A percentile compares a stretch with the other conserved stretches of the same genome.
Evolutionary conservation across 1,139 yeast species (phyloP).

Genomic region (Casaregolazyma suthepensis): DNA sequence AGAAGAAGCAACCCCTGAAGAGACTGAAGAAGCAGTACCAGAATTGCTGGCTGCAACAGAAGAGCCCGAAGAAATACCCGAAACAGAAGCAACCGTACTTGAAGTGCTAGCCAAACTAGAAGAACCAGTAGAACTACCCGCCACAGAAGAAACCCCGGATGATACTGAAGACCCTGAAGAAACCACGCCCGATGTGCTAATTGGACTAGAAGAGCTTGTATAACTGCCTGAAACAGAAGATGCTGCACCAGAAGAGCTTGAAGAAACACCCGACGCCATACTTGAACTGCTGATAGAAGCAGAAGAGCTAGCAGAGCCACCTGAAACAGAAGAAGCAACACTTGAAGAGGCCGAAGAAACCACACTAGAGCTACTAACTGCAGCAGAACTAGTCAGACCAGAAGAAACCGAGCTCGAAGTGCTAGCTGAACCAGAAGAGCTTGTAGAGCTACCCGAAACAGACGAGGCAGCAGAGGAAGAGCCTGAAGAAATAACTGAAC

Average conservation of each 20-base stretch:
- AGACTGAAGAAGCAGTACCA: background rate
- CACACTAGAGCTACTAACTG: background rate
- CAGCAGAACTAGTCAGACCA: background rate
- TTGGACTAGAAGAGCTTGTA: background rate
- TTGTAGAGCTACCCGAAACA: slow-evolving; percentile 2
- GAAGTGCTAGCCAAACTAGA: slow-evolving; percentile 2
- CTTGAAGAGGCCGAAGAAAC: background rate
- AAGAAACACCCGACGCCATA: background rate
- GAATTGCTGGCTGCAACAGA: background rate
- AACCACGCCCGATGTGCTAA: background rate
- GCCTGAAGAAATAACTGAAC: background rate
- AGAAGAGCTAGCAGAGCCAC: background rate
- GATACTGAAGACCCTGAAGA: background rate
- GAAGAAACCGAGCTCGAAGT: background rate
- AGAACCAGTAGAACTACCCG: slow-evolving; percentile 5
- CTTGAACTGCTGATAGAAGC: background rate
- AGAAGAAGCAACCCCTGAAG: background rate
- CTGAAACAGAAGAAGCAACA: background rate
- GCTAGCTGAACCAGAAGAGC: slow-evolving; percentile 5
- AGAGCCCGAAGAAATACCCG: background rate
- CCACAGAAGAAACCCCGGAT: background rate
- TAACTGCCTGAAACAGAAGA: slow-evolving; percentile 1
- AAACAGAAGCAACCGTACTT: background rate
- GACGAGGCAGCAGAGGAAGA: background rate
- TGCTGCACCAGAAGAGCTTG: slow-evolving; percentile 6